These are phyloP conservation scores for Adansonia madagascariensis DNA, from an alignment of 441 rosid genomes.

Conservation along the genomic window DNA sequence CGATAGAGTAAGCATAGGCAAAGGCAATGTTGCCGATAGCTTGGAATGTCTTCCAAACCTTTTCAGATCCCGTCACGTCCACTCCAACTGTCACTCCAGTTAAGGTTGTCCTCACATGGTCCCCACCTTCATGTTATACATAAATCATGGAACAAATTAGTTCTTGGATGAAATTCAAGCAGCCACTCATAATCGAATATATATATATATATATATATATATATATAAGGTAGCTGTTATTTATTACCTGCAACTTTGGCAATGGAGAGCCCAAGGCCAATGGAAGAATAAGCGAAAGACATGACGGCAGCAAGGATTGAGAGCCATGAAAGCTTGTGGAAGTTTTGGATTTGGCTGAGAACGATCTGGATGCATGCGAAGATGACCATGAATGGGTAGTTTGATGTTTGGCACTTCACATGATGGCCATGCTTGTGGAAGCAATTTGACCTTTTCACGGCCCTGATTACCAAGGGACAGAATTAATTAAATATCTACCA, in stretches of 20 bases:
- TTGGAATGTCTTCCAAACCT: no score
- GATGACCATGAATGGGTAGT: conserved; percentile 67
- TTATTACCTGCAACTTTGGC: conserved; percentile 65
- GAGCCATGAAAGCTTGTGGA: conserved; percentile 89
- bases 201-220: no score
- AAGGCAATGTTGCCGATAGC: no score
- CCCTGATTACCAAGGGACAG: conserved; percentile 36
- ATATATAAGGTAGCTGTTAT: neutral
- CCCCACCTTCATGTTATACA: neutral
- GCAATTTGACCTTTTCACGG: conserved; percentile 80
- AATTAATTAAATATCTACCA: no score
- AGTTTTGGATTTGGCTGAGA: conserved; percentile 81
- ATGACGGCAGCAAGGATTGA: conserved; percentile 77
- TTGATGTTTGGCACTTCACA: conserved; percentile 60
- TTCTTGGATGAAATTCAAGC: neutral
- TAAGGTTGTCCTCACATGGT: no score
- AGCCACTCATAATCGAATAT: neutral
- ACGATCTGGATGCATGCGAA: conserved; percentile 69
- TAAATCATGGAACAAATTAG: neutral
- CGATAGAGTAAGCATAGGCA: no score
- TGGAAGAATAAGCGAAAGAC: conserved; percentile 81
- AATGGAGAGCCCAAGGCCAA: conserved; percentile 81
- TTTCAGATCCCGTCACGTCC: no score
- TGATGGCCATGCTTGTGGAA: conserved; percentile 76
- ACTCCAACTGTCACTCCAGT: no score